phyloP scores from a whole-genome alignment of 2,329 filamentous ascomycete species.

The Leptographium wingfieldii region DNA sequence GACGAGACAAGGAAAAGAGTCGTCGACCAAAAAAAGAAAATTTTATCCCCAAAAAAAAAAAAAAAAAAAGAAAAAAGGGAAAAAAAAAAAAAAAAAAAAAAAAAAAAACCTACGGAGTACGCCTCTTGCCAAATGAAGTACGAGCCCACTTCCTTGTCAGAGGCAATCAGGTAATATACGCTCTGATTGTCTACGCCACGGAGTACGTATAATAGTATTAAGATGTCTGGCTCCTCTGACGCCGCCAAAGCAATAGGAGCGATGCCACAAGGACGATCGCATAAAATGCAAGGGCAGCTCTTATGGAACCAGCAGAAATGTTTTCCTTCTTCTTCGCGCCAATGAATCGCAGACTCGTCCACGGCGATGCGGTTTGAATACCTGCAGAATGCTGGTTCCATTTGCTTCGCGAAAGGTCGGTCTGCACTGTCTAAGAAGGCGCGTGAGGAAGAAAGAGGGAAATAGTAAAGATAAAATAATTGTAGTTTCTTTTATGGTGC shows the following conservation, averaged over 20 bases:
- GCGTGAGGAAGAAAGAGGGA: background rate
- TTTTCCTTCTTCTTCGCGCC: constrained; percentile 38
- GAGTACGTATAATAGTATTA: too few species aligned
- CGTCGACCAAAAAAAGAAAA: too few species aligned
- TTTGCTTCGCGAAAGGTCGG: constrained; percentile 44
- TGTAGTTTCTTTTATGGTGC: background rate
- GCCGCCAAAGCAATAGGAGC: constrained; percentile 56
- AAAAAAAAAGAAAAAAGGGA: too few species aligned
- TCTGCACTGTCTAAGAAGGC: constrained; percentile 62
- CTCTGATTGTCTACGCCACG: background rate
- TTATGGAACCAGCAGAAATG: constrained; percentile 37
- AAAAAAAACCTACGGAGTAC: too few species aligned
- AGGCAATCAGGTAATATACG: background rate
- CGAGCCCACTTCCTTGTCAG: too few species aligned
- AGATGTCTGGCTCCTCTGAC: constrained; percentile 69
- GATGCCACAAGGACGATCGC: constrained; percentile 16
- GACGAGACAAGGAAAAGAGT: too few species aligned
- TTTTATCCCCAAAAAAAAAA: too few species aligned
- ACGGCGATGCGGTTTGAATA: constrained; percentile 40
- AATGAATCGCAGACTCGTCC: constrained; percentile 52
- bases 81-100: background rate
- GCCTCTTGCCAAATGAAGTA: background rate
- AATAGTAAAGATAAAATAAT: background rate
- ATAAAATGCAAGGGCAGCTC: constrained; percentile 42
- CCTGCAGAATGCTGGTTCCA: constrained; percentile 57